Conservation (phyloP, 331 rosid genomes). For the Acacia pycnantha region DNA sequence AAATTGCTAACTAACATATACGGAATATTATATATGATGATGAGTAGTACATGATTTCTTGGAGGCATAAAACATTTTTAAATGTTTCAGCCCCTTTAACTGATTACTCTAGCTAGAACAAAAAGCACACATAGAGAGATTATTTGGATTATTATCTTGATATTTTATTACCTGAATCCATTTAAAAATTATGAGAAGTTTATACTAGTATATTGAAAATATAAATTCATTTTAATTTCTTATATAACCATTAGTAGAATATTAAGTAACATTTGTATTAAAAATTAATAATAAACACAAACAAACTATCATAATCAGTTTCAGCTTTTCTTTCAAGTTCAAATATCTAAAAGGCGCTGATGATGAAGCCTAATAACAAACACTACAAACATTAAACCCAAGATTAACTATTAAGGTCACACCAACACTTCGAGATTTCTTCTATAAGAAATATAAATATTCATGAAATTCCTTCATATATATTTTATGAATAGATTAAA, state of each 20-base stretch:
- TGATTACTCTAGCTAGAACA: not conserved
- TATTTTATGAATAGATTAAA: not conserved
- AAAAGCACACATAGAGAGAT: not conserved
- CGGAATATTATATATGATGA: too few species aligned
- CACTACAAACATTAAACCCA: not conserved
- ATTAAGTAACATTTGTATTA: not conserved
- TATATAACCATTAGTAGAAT: not conserved
- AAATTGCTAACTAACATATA: not conserved
- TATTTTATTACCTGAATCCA: not conserved
- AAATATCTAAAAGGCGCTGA: not conserved
- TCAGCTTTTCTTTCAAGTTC: not conserved
- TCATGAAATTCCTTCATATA: not conserved
- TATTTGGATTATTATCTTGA: not conserved
- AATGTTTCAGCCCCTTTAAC: not conserved
- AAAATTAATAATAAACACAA: not conserved
- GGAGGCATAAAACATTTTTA: not conserved
- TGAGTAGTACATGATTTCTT: not conserved
- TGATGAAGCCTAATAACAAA: not conserved
- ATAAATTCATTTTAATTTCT: not conserved
- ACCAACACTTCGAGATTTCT: not conserved
- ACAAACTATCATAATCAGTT: not conserved
- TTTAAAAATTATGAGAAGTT: not conserved
- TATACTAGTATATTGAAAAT: too few species aligned
- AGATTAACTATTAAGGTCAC: not conserved
- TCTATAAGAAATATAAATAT: too few species aligned